A percentile compares a stretch with the other conserved stretches of the same genome.
phyloP scores from a whole-genome alignment of 2,329 filamentous ascomycete genomes.

The Didymella arachidicola region DNA sequence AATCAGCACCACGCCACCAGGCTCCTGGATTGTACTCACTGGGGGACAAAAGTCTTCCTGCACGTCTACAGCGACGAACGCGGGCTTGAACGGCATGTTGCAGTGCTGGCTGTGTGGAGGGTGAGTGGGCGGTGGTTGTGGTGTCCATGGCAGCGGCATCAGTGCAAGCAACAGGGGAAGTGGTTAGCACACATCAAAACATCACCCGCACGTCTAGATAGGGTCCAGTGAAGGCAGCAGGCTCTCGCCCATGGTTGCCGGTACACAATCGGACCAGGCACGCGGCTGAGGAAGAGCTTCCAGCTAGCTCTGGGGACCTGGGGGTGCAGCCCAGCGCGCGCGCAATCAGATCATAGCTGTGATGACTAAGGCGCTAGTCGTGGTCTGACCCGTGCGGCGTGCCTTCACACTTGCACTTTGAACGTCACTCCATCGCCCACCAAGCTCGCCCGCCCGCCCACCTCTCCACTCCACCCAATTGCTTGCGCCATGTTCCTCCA shows the following conservation, averaged over 20 bases:
- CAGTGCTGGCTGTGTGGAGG: neutral
- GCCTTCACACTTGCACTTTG: neutral
- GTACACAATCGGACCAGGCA: neutral
- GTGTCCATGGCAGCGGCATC: slow-evolving; percentile 14
- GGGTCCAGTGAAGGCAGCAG: neutral
- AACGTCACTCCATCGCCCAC: slow-evolving; percentile 36
- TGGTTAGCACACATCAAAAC: slow-evolving; percentile 7
- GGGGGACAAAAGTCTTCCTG: slow-evolving; percentile 96
- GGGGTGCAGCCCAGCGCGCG: neutral
- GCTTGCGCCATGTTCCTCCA: slow-evolving; percentile 57
- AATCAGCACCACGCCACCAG: slow-evolving; percentile 24
- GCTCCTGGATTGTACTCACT: slow-evolving; percentile 59
- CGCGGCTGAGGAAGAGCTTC: neutral
- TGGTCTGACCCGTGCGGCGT: no score
- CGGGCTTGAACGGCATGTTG: slow-evolving; percentile 52
- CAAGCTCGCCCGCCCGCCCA: slow-evolving; percentile 37
- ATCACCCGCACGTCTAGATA: neutral
- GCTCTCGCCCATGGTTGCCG: neutral
- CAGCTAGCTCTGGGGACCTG: neutral
- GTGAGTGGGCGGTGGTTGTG: neutral
- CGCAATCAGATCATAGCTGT: neutral
- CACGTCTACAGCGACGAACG: slow-evolving; percentile 81
- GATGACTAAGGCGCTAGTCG: slow-evolving; percentile 9
- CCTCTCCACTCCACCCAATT: slow-evolving; percentile 49
- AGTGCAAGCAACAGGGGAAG: slow-evolving; percentile 1